These are phyloP conservation scores for Trametes cinnabarina DNA, from an alignment of 768 basidiomycete species.

Conservation along the genomic window DNA sequence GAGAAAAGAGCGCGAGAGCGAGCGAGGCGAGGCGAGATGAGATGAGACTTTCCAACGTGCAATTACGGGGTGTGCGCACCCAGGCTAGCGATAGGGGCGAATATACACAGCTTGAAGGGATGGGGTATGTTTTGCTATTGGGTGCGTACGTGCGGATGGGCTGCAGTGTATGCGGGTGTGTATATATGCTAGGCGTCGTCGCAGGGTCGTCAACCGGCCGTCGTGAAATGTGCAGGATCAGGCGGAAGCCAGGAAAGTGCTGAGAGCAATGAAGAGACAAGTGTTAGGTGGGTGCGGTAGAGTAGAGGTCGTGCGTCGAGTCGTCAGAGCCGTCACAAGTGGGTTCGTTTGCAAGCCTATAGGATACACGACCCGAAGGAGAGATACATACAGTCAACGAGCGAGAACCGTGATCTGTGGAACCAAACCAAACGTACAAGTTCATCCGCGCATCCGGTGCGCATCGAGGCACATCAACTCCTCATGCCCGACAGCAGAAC, in stretches of 20 bases:
- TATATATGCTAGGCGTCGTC: conserved; percentile 11
- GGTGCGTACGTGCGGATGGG: not conserved
- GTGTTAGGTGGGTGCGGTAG: conserved; percentile 5
- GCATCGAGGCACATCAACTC: conserved; percentile 17
- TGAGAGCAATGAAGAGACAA: conserved; percentile 3
- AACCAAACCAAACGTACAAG: conserved; percentile 14
- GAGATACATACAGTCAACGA: not conserved
- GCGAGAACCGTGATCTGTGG: not conserved
- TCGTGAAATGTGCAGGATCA: not conserved
- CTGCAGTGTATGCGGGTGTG: conserved; percentile 16
- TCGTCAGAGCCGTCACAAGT: conserved; percentile 22
- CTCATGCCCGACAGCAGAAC: conserved; percentile 67
- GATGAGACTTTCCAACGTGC: conserved; percentile 4
- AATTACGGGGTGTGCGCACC: conserved; percentile 18
- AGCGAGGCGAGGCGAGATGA: not conserved
- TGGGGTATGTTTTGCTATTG: conserved; percentile 15
- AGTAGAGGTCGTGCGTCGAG: conserved; percentile 16
- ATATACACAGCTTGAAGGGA: conserved; percentile 19
- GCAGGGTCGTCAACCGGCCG: conserved; percentile 15
- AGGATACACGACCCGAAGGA: not conserved
- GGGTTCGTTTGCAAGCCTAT: conserved; percentile 16
- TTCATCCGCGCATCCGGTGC: conserved; percentile 21
- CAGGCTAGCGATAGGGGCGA: conserved; percentile 17
- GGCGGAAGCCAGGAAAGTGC: not conserved
- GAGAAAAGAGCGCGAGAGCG: not conserved